These are phyloP conservation scores for Xylariaceae sp. DNA, from an alignment of 2,329 filamentous ascomycete genomes.

Conservation along the genomic window DNA sequence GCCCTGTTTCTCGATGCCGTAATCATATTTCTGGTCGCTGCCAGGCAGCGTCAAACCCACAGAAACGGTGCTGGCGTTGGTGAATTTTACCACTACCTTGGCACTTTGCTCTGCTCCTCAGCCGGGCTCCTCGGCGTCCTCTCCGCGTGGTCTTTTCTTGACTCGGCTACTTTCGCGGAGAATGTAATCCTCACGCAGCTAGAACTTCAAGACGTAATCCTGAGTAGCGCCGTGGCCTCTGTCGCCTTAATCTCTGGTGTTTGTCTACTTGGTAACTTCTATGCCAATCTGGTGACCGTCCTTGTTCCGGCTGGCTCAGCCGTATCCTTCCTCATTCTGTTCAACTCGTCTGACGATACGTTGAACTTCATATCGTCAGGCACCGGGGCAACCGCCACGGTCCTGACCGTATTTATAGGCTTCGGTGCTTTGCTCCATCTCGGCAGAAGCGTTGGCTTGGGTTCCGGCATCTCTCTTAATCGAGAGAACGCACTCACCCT, in stretches of 20 bases:
- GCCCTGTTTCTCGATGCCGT: slow-evolving; percentile 32
- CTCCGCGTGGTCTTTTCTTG: slow-evolving; percentile 30
- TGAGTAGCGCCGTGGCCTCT: slow-evolving; percentile 30
- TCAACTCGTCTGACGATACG: slow-evolving; percentile 23
- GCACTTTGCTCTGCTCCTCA: slow-evolving; percentile 24
- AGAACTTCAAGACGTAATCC: slow-evolving; percentile 30
- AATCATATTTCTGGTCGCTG: slow-evolving; percentile 28
- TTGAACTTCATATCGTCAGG: slow-evolving; percentile 26
- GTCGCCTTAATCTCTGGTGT: slow-evolving; percentile 27
- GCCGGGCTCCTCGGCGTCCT: slow-evolving; percentile 26
- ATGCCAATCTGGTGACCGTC: slow-evolving; percentile 27
- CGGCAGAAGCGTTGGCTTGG: slow-evolving; percentile 7
- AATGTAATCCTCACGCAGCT: slow-evolving; percentile 32
- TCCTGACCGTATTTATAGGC: slow-evolving; percentile 26
- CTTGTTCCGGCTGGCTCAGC: slow-evolving; percentile 25
- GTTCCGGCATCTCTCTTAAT: slow-evolving; percentile 3
- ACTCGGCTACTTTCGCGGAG: slow-evolving; percentile 29
- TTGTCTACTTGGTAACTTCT: slow-evolving; percentile 29
- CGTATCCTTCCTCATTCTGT: slow-evolving; percentile 28
- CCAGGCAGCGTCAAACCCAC: slow-evolving; percentile 27
- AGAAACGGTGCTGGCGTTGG: slow-evolving; percentile 22
- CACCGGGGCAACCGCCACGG: slow-evolving; percentile 22
- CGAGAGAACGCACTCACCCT: slow-evolving; percentile 17
- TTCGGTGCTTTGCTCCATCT: slow-evolving; percentile 26
- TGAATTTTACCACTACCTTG: slow-evolving; percentile 23